Percentiles rank a stretch among this genome's conserved stretches.
phyloP scores from a whole-genome alignment of 108 stramenopile genomes.

The Ochromonas danica region DNA sequence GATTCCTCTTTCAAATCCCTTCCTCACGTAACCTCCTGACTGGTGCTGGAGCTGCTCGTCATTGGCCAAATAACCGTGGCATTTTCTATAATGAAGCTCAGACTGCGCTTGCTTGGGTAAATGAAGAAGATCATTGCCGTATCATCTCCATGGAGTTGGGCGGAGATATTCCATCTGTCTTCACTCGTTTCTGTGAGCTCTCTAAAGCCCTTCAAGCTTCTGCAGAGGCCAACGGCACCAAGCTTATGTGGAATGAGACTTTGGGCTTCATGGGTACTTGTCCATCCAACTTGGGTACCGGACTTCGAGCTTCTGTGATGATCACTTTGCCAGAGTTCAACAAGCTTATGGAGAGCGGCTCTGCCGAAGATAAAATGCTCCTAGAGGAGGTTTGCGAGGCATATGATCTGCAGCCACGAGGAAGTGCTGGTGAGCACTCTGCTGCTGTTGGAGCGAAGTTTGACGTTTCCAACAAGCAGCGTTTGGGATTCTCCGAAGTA shows the following conservation, averaged over 20 bases:
- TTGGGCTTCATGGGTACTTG: conserved; percentile 67
- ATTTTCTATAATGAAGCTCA: conserved; percentile 42
- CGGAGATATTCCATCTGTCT: conserved; percentile 36
- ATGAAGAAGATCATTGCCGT: conserved; percentile 34
- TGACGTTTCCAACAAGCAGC: conserved; percentile 50
- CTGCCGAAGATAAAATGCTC: conserved; percentile 41
- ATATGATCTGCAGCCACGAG: not conserved
- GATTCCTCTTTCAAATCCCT: conserved; percentile 50
- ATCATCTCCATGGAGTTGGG: not conserved
- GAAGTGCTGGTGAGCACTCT: conserved; percentile 51
- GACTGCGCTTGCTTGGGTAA: conserved; percentile 40
- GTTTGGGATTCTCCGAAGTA: conserved; percentile 48
- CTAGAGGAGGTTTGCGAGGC: conserved; percentile 38
- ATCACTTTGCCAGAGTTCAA: conserved; percentile 68
- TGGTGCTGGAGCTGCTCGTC: conserved; percentile 46
- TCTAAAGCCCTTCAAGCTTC: conserved; percentile 36
- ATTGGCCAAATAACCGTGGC: conserved; percentile 45
- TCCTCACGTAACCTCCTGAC: conserved; percentile 44
- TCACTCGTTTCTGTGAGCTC: conserved; percentile 49
- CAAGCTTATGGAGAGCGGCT: conserved; percentile 1
- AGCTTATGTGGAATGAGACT: conserved; percentile 42
- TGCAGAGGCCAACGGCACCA: conserved; percentile 46
- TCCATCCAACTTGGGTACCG: conserved; percentile 73
- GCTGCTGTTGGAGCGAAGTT: conserved; percentile 43
- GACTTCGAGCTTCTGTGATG: conserved; percentile 68